Evolutionary conservation across 2,329 filamentous ascomycete genomes (phyloP).

Genomic region (Penicillium crustosum): DNA sequence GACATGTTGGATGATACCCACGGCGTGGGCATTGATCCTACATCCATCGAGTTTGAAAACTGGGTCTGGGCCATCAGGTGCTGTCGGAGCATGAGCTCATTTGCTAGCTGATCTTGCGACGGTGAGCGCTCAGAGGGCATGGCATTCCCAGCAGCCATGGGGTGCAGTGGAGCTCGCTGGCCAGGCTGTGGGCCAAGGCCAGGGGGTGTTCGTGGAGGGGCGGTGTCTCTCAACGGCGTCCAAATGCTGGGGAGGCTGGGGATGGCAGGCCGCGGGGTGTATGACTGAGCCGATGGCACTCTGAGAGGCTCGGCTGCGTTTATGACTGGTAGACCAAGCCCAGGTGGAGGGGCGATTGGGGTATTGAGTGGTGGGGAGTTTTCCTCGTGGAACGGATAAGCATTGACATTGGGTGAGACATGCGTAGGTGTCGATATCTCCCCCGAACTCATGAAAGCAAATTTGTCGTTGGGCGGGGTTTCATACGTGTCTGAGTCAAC

Average conservation of each 20-base stretch:
- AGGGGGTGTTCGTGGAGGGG: slow-evolving; percentile 41
- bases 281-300: slow-evolving; percentile 32
- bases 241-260: slow-evolving; percentile 46
- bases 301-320: slow-evolving; percentile 22
- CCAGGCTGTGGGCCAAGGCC: slow-evolving; percentile 32
- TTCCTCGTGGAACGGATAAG: slow-evolving; percentile 26
- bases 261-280: slow-evolving; percentile 32
- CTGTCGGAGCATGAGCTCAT: slow-evolving; percentile 31
- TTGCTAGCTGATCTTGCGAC: slow-evolving; percentile 28
- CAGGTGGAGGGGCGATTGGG: slow-evolving; percentile 36
- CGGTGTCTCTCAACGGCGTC: slow-evolving; percentile 44
- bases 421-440: slow-evolving; percentile 29
- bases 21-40: slow-evolving; percentile 24
- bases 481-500: slow-evolving; percentile 45
- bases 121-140: slow-evolving; percentile 20
- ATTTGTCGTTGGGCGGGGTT: slow-evolving; percentile 31
- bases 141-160: slow-evolving; percentile 14
- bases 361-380: slow-evolving; percentile 25
- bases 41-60: slow-evolving; percentile 23
- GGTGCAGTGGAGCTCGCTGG: slow-evolving; percentile 22
- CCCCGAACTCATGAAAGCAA: slow-evolving; percentile 26
- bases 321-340: slow-evolving; percentile 29
- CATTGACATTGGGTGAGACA: slow-evolving; percentile 21
- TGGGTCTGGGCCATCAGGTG: slow-evolving; percentile 29
- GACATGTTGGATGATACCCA: slow-evolving; percentile 25